Percentiles rank a stretch among this genome's conserved stretches.
Evolutionary conservation across 2,329 filamentous ascomycete species (phyloP).

Genomic region (Thielaviopsis cerberus): DNA sequence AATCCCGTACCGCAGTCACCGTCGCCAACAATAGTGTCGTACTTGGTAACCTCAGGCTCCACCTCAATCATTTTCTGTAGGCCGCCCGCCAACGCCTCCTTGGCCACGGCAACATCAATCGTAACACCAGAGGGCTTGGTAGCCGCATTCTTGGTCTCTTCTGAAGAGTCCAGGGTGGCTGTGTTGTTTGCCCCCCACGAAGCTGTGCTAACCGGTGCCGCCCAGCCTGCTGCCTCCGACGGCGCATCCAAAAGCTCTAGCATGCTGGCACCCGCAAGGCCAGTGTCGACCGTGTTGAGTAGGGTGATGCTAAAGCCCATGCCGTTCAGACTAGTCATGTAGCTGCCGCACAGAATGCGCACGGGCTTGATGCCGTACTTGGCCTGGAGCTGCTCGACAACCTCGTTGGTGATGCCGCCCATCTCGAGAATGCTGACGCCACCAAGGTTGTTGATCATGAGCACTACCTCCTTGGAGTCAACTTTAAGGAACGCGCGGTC

Average conservation of each 20-base stretch:
- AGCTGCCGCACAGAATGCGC: constrained; percentile 49
- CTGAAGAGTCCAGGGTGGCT: constrained; percentile 18
- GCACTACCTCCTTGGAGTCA: constrained; percentile 42
- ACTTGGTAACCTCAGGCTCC: constrained; percentile 54
- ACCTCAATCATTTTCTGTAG: constrained; percentile 44
- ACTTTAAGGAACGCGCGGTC: constrained; percentile 54
- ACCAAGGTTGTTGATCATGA: constrained; percentile 60
- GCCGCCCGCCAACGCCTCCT: constrained; percentile 34
- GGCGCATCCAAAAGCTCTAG: constrained; percentile 52
- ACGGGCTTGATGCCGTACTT: constrained; percentile 42
- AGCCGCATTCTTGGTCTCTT: constrained; percentile 20
- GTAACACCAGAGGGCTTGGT: constrained; percentile 29
- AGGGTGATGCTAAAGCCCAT: constrained; percentile 57
- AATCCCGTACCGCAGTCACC: constrained; percentile 79
- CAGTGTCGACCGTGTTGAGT: constrained; percentile 42
- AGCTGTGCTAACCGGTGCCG: constrained; percentile 39
- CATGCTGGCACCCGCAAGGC: constrained; percentile 42
- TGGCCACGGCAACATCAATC: constrained; percentile 33
- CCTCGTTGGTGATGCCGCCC: constrained; percentile 51
- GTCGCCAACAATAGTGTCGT: constrained; percentile 71
- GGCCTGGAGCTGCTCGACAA: constrained; percentile 40
- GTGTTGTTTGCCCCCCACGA: constrained; percentile 44
- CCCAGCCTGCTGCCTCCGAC: constrained; percentile 52
- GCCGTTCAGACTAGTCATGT: constrained; percentile 63
- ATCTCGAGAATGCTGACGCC: constrained; percentile 55